Conservation (phyloP, 495 filamentous ascomycete genomes). For the Annulohypoxylon maeteangense region DNA sequence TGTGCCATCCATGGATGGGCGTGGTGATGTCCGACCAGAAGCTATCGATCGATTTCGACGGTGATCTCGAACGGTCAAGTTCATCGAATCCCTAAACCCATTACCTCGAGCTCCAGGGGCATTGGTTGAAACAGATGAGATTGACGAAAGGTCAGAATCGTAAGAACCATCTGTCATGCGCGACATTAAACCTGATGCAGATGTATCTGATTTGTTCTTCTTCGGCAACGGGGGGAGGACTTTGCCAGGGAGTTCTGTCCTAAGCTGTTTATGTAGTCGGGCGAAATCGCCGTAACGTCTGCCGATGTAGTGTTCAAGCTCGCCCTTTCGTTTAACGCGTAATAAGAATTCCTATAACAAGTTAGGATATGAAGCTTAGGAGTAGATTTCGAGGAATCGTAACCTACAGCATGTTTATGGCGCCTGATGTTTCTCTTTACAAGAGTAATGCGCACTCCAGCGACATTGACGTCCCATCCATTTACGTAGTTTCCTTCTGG, state of each 20-base stretch:
- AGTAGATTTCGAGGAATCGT: constrained; percentile 2
- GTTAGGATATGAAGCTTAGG: constrained; percentile 28
- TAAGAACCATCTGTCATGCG: constrained; percentile 61
- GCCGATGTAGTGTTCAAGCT: constrained; percentile 79
- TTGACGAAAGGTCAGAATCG: constrained; percentile 77
- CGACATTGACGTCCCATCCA: constrained; percentile 97
- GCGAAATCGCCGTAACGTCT: constrained; percentile 90
- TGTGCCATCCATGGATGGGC: constrained; percentile 50
- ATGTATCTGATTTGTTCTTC: constrained; percentile 84
- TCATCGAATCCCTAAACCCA: constrained; percentile 46
- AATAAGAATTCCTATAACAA: constrained; percentile 84
- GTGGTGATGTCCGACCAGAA: constrained; percentile 52
- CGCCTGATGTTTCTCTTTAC: constrained; percentile 88
- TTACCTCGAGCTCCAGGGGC: constrained; percentile 34
- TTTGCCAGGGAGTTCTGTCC: constrained; percentile 90
- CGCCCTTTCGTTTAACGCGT: constrained; percentile 76
- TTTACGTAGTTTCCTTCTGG: constrained; percentile 92
- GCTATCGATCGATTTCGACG: constrained; percentile 47
- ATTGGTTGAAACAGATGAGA: constrained; percentile 78
- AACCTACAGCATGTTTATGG: constrained; percentile 88
- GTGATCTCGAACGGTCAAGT: constrained; percentile 54
- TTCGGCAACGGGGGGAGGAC: constrained; percentile 85
- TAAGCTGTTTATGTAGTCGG: constrained; percentile 78
- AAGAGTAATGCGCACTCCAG: constrained; percentile 81
- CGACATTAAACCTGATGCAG: constrained; percentile 63